Base-by-base conservation (phyloP, 2,329 filamentous ascomycete genomes). In the Plectosphaerella cucumerina region DNA sequence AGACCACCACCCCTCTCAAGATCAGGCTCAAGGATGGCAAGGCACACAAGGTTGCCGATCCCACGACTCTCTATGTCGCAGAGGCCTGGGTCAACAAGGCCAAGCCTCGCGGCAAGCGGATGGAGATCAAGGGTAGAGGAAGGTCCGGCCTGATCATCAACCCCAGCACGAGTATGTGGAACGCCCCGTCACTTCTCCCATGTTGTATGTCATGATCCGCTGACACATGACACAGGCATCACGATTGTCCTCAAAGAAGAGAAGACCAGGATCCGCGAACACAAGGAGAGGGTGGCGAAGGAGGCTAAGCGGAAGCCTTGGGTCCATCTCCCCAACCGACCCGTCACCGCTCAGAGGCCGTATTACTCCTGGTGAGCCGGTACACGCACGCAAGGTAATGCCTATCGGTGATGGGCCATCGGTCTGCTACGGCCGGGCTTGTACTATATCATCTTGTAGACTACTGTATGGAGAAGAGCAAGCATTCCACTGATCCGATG, bases 11-110 rank as follows among this genome's bases (percentile, higher is more conserved):
- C n/a, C n/a, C 20, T 15, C 15, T 55, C 45, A 80, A 81, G 61
- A 88, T 96, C 57, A 76, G 82, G 65, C 82, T 87, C 51, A 90
- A 90, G 70, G 81, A 89, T 53, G 90, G 90, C 59, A 84, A 84
- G 65, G 84, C 82, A 68, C 75, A 91, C 58, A 77, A 81, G 37
- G 78, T 96, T 21, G 70, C 70, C 26, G 88, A 97, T 62, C 85
- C 86, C 2, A 88, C 87, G n/a, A 81, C 81, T 53, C 87, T 97
- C 57, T 99, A 97, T 68, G 81, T 99, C 59, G 87, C 91, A 50
- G 84, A 97, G 71, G 90, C 92, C 5, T 99, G 93, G 93, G 90
- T 96, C 43, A 90, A 89, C 50, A 85, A 87, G 57, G 89, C 90
- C 0, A 76, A 78, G 1, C 86, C 77, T 67, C 79, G 80, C 52